A percentile compares a stretch with the other conserved stretches of the same genome.
Conservation (phyloP, 2,329 filamentous ascomycete species). For the Talaromyces atroroseus region DNA sequence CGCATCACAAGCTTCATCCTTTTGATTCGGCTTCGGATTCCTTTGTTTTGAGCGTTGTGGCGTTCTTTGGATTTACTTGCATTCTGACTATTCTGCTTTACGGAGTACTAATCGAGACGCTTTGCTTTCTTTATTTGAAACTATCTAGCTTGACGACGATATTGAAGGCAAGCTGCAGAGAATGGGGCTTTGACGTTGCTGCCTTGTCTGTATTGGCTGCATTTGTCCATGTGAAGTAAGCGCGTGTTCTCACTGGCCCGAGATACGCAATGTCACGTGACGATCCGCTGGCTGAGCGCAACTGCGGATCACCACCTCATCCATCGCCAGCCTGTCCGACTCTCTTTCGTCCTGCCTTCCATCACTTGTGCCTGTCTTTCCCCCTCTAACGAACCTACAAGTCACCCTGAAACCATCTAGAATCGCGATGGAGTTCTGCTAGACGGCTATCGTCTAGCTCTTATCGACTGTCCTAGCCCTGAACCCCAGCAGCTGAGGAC, state of each 20-base stretch:
- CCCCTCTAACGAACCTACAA: conserved; percentile 10
- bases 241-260: conserved; percentile 37
- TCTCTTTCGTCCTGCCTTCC: conserved; percentile 10
- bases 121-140: not conserved
- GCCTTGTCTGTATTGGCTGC: conserved; percentile 19
- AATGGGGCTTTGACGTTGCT: conserved; percentile 22
- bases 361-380: conserved; percentile 13
- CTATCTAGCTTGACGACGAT: conserved; percentile 6
- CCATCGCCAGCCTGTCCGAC: conserved; percentile 14
- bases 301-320: conserved; percentile 16
- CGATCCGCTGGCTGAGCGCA: conserved; percentile 21
- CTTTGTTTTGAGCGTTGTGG: conserved; percentile 2
- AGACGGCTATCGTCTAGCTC: conserved; percentile 42
- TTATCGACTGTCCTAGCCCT: conserved; percentile 34
- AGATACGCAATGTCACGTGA: conserved; percentile 32
- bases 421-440: conserved; percentile 30
- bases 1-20: not conserved
- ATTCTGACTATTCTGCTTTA: not conserved
- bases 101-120: not conserved
- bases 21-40: conserved; percentile 6
- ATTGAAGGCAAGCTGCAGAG: conserved; percentile 20
- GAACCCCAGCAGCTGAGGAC: conserved; percentile 37
- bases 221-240: conserved; percentile 30
- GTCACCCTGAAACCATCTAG: not conserved
- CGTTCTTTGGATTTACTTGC: conserved; percentile 26